These are phyloP conservation scores for Flaveria linearis DNA, from an alignment of 129 eudicot species.

Conservation along the genomic window DNA sequence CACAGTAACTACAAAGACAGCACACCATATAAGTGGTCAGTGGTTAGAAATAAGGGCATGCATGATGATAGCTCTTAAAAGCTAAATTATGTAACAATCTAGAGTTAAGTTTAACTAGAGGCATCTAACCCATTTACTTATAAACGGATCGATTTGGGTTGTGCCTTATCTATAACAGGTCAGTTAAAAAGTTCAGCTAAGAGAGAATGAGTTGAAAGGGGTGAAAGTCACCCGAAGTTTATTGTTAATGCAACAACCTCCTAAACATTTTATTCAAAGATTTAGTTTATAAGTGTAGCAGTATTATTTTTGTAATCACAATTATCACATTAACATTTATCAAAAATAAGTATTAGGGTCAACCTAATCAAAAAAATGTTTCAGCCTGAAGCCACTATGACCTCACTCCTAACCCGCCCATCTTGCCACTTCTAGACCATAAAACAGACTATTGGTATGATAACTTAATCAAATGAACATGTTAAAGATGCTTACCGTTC, in stretches of 20 bases:
- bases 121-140: neutral
- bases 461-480: slow-evolving; percentile 18
- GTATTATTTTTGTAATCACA: neutral
- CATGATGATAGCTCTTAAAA: slow-evolving; percentile 23
- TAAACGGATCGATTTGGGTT: neutral
- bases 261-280: neutral
- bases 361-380: neutral
- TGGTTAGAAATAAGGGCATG: neutral
- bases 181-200: neutral
- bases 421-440: slow-evolving; percentile 21
- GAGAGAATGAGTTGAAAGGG: neutral
- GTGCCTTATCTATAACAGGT: neutral
- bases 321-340: neutral
- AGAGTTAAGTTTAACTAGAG: slow-evolving; percentile 9
- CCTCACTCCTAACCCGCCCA: neutral
- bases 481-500: slow-evolving; percentile 70
- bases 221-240: neutral
- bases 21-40: slow-evolving; percentile 6
- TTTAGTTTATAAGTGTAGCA: neutral
- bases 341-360: neutral
- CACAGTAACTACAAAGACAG: slow-evolving; percentile 71
- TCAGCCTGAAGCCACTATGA: neutral
- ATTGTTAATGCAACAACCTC: neutral
- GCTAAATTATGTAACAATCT: slow-evolving; percentile 3
- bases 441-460: slow-evolving; percentile 10